phyloP scores from a whole-genome alignment of 305 asterid species.

The Withania somnifera region DNA sequence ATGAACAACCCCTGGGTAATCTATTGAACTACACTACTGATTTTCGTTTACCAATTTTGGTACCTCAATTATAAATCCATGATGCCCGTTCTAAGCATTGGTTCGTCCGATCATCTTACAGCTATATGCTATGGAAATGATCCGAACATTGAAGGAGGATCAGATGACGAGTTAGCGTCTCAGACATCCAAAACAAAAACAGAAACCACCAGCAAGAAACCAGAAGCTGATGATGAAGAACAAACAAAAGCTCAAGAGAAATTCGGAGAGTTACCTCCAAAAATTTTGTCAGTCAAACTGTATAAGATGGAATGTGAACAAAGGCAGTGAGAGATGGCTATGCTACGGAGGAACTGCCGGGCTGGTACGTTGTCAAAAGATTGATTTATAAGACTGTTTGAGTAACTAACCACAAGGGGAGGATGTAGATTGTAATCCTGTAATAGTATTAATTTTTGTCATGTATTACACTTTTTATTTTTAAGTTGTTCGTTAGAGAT shows the following conservation, averaged over 20 bases:
- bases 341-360: conserved; percentile 95
- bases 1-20: conserved; percentile 23
- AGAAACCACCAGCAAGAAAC: conserved; percentile 8
- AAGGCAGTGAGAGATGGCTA: conserved; percentile 77
- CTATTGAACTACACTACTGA: neutral
- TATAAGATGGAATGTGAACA: conserved; percentile 81
- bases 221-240: conserved; percentile 9
- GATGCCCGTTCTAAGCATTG: neutral
- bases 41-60: neutral
- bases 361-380: conserved; percentile 58
- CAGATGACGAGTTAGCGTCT: neutral
- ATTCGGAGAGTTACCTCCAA: conserved; percentile 41
- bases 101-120: conserved; percentile 2
- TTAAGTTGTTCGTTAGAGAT: neutral
- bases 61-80: no score
- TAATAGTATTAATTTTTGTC: neutral
- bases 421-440: neutral
- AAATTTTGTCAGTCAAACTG: conserved; percentile 56
- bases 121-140: conserved; percentile 18
- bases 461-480: neutral
- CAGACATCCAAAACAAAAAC: conserved; percentile 5
- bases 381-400: conserved; percentile 15
- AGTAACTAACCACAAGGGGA: neutral
- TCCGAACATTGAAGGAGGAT: conserved; percentile 9
- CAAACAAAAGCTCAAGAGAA: neutral